Base-by-base conservation (phyloP, 495 filamentous ascomycete genomes). In the Penicillium fimorum region DNA sequence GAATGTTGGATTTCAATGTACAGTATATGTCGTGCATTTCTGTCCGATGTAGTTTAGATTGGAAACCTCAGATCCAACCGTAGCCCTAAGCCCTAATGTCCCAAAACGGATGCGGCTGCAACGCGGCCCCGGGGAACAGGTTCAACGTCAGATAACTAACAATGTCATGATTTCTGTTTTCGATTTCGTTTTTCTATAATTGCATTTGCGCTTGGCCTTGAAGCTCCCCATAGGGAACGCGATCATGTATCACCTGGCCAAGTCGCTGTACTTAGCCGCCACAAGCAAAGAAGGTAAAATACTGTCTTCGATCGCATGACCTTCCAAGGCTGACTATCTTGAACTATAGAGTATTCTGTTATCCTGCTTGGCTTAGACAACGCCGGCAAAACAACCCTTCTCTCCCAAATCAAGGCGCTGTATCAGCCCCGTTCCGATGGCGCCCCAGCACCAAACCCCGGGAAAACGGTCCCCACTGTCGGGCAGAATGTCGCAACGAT, bases 351-450 rank as follows among this genome's bases (percentile, higher is more conserved):
- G 79, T 98, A 96, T 80, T 97, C 94, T 33, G 89, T 97, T 63
- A 87, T 98, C 56, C 89, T 98, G 47, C 89, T 97, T 60, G 94
- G 94, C 50, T 87, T 98, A 68, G 94, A 98, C 76, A 97, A 97
- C 66, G 94, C 94, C 50, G 94, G 94, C 72, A 98, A 98, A 79
- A 97, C 94, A 35, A 98, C 94, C 13, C 91, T 98, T 70, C 91
- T 96, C 72, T 90, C 94, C 58, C 91, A 96, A 68, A 88, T 97
- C 67, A 96, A 96, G 76, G 82, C 91, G 38, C 79, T 93, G 64
- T 96, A 88, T 76, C 81, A 86, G 53, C 84, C 88, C 35, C 80
- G 82, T 55, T 60, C 76, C 15, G 79, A 81, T 62, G 79, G 83
- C 53, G 70, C 82, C 50, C 70, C 75, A 74, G 57, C 70, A 13